Evolutionary conservation across 176 grass and related monocot species (phyloP), one percentile per base, ranked within the genome.

Genomic region (Phyllostachys edulis): DNA sequence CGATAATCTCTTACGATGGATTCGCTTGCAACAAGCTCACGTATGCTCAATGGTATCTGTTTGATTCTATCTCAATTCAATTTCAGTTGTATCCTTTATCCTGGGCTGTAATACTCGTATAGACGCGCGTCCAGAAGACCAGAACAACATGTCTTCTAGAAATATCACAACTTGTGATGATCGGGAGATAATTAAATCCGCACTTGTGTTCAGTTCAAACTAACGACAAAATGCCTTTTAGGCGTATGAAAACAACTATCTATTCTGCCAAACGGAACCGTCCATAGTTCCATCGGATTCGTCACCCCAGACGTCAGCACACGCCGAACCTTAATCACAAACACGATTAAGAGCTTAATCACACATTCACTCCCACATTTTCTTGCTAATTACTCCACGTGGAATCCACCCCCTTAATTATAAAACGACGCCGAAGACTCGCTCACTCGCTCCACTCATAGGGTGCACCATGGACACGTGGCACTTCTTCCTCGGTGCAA

Each of bases 381-480:
- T 55, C 7, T 9, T 56, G 7, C 54, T 56, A 56, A n/a, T 56
- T n/a, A 56, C 20, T n/a, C 54, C 7, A 1, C 54, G 54, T 3
- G 54, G 54, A n/a, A n/a, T 57, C 55, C 20, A 3, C 55, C 55
- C 55, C 7, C 32, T 34, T 34, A 34, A 34, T 4, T 57, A n/a
- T n/a, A 57, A n/a, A 14, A 14, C 60, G 23, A 5, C 23, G 14
- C 1, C 60, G 0, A 27, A 2, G 60, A 14, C 24, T 62, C 24
- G 24, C 1, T 14, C 60, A 14, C 24, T 62, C 24, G 24, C 1
- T 14, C 60, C 11, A 27, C 60, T 4, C 23, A 2, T 11, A 36
- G 14, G 34, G 24, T 6, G 17, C 54, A 5, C 20, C 63, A 86
- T 87, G 87, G 87, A 69, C 12, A 34, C 64, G 40, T 36, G 23